phyloP scores from a whole-genome alignment of 2,329 filamentous ascomycete genomes.

The Colletotrichum tamarilloi region DNA sequence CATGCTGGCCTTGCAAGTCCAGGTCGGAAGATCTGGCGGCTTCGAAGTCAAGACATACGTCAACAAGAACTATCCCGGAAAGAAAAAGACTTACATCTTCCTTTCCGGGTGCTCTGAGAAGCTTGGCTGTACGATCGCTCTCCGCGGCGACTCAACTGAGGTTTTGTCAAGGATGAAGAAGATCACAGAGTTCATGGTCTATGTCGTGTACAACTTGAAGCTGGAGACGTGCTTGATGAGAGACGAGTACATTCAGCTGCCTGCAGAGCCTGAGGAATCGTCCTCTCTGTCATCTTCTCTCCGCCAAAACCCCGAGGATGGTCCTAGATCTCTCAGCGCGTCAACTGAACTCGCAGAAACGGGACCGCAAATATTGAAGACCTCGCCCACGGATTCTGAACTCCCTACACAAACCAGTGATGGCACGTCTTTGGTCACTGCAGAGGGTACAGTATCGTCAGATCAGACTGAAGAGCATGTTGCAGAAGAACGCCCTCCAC shows the following conservation, averaged over 20 bases:
- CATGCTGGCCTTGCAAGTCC: constrained; percentile 83
- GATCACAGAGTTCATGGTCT: constrained; percentile 98
- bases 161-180: constrained; percentile 84
- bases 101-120: constrained; percentile 90
- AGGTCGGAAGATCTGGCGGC: constrained; percentile 82
- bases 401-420: constrained; percentile 37
- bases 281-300: constrained; percentile 39
- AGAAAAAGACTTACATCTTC: constrained; percentile 96
- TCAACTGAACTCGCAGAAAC: constrained; percentile 39
- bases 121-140: constrained; percentile 92
- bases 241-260: constrained; percentile 90
- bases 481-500: constrained; percentile 41
- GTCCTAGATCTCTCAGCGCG: constrained; percentile 47
- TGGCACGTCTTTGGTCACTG: constrained; percentile 26
- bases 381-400: constrained; percentile 47
- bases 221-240: constrained; percentile 94
- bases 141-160: constrained; percentile 81
- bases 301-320: constrained; percentile 49
- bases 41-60: constrained; percentile 98
- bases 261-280: constrained; percentile 64
- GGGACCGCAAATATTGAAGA: constrained; percentile 48
- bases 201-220: constrained; percentile 97
- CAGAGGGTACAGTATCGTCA: constrained; percentile 43
- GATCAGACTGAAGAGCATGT: constrained; percentile 39
- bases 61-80: constrained; percentile 76